Base-by-base conservation (phyloP, 257 asterid species). In the Forsythia viridissima region DNA sequence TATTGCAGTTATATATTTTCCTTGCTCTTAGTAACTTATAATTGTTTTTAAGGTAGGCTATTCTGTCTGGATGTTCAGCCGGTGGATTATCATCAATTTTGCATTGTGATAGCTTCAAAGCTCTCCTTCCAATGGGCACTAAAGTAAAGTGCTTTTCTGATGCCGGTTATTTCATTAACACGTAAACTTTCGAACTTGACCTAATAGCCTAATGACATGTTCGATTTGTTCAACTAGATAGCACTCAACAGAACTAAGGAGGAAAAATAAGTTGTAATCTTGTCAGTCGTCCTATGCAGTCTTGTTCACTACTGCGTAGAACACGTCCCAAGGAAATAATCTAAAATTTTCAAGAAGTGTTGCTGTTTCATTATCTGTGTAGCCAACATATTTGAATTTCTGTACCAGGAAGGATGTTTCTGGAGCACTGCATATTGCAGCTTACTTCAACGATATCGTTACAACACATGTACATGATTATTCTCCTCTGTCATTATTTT, bases 41-140 rank as follows among this genome's bases (percentile, higher is more conserved):
- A 63, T 63, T 63, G 70, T 63, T 71, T 52, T 61, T 16, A 76
- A 73, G 67, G 75, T 79, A 95, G 99, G 99, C 97, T 43, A 80
- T 95, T 82, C 83, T 95, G 11, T 93, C 98, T 12, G 99, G 99
- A 81, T 93, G 99, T 84, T 95, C 99, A 0, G 98, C 99, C 30
- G 99, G 99, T 74, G 99, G 98, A 70, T 86, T 93, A 81, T 68
- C 97, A 10, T 81, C 99, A 16, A 93, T 95, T 73, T 89, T 93
- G 73, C 87, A 95, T 74, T 95, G 99, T 48, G 99, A 95, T 78
- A 86, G 68, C 30, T 95, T 95, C 88, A 89, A 73, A 71, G 73
- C 92, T 63, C 93, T 91, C 68, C 82, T 95, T 61, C 98, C 98
- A 1, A 15, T 20, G 16, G 73, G 80, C 40, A 71, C 94, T 24